Evolutionary conservation across 1,284 basidiomycete species (phyloP), one percentile per base, ranked within the genome.

Genomic region (Chalciporus piperatoides): DNA sequence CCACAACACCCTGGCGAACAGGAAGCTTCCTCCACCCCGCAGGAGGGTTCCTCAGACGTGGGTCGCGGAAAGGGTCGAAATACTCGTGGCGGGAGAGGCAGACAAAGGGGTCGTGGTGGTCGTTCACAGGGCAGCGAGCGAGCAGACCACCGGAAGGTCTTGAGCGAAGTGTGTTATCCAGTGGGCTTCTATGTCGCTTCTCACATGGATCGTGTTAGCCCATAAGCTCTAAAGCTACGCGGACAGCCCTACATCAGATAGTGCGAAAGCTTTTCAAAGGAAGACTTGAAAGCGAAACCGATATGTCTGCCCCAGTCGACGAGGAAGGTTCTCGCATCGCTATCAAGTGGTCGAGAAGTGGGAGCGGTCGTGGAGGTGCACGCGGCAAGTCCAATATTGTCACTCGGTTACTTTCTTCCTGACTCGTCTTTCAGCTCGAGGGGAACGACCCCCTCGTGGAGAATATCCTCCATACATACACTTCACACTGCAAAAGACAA

Each of bases 401-500:
- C 1, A 32, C 14, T 21, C 24, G 12, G 19, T 32, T 27, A 37
- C 9, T 46, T 17, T 44, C 43, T 27, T 42, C 12, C 53, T 52
- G 45, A 58, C 25, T 32, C 35, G 36, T 57, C 30, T 23, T 2
- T 14, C 44, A 63, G 68, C 60, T 50, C 66, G 68, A 40, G 67
- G 69, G 28, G 74, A 72, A 46, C 74, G 75, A 41, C 59, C 70
- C 23, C 70, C 78, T 41, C 76, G 86, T 27, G 82, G 82, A n/a
- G 79, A 74, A 27, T 88, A 80, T 57, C 88, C 88, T 54, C 88
- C 88, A 0, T 99, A 92, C 67, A 94, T 99, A 52, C 94, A 98
- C 64, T 97, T 99, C 68, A 93, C 92, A 0, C 72, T 99, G 35
- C 96, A 97, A 66, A 99, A 99, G 71, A 92, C 94, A 14, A 99